Conservation (phyloP, 371 early-diverging fungal species). For the Saksenaea vasiformis region DNA sequence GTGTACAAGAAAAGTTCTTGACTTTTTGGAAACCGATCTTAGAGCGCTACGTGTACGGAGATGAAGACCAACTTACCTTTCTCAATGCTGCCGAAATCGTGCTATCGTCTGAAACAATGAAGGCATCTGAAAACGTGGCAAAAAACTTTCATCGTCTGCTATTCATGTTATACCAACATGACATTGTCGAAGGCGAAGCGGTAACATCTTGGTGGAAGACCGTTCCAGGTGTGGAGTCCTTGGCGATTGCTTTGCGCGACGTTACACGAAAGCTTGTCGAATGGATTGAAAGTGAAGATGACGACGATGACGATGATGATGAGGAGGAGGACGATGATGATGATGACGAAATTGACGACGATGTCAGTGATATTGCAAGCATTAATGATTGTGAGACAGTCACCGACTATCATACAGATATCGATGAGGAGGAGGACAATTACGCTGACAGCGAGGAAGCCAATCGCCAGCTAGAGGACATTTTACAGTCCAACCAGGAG, state of each 20-base stretch:
- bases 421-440: background rate
- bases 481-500: background rate
- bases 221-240: background rate
- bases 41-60: constrained; percentile 29
- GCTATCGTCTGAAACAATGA: background rate
- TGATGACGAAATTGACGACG: constrained; percentile 6
- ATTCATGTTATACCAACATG: constrained; percentile 42
- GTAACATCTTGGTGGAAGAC: constrained; percentile 41
- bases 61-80: constrained; percentile 30
- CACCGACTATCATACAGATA: background rate
- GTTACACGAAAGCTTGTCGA: constrained; percentile 29
- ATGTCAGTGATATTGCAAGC: constrained; percentile 11
- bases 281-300: constrained; percentile 28
- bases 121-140: constrained; percentile 12
- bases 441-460: background rate
- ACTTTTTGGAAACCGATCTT: constrained; percentile 47
- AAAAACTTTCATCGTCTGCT: constrained; percentile 40
- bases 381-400: background rate
- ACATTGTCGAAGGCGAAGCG: constrained; percentile 46
- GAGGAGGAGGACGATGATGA: constrained; percentile 10
- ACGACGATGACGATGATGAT: constrained; percentile 23
- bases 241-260: constrained; percentile 16
- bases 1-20: constrained; percentile 33
- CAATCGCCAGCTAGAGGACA: background rate
- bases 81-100: constrained; percentile 31